Percentiles rank a stretch among this genome's conserved stretches.
Evolutionary conservation across 768 basidiomycete genomes (phyloP).

Genomic region (Leccinellum rugosiceps): DNA sequence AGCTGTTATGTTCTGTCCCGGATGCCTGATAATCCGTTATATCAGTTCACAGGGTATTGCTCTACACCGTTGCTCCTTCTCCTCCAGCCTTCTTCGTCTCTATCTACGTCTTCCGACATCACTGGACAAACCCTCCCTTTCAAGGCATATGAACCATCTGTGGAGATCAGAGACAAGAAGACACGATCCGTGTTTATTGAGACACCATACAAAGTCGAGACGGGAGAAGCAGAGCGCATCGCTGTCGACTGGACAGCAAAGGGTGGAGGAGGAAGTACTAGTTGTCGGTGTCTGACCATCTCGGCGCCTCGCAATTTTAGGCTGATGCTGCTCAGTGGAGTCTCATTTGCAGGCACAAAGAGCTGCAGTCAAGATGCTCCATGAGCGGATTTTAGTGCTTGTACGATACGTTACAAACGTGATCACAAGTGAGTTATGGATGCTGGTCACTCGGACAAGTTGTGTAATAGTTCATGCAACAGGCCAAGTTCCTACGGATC

Average conservation of each 20-base stretch:
- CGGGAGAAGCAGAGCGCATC: conserved; percentile 97
- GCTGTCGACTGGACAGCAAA: conserved; percentile 95
- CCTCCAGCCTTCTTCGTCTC: conserved; percentile 53
- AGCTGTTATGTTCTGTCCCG: not conserved
- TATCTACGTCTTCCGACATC: conserved; percentile 45
- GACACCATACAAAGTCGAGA: conserved; percentile 86
- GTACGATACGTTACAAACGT: conserved; percentile 83
- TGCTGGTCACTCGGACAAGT: not conserved
- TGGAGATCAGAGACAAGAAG: conserved; percentile 78
- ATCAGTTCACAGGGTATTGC: conserved; percentile 78
- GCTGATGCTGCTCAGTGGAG: conserved; percentile 56
- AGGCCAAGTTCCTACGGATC: conserved; percentile 78
- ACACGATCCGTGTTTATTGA: conserved; percentile 81
- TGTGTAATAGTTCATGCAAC: not conserved
- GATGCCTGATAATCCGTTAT: not conserved
- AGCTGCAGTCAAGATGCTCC: conserved; percentile 94
- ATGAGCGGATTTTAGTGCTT: conserved; percentile 83
- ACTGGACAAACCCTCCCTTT: conserved; percentile 80
- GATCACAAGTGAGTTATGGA: conserved; percentile 55
- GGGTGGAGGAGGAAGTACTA: conserved; percentile 79
- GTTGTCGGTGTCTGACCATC: conserved; percentile 48
- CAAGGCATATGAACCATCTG: conserved; percentile 88
- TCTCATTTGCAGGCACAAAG: conserved; percentile 88
- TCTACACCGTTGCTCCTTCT: conserved; percentile 88
- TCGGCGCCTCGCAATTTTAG: not conserved